Evolutionary conservation across 176 grass and related monocot species (phyloP), one percentile per base, ranked within the genome.

Genomic region (Urochloa ruziziensis): DNA sequence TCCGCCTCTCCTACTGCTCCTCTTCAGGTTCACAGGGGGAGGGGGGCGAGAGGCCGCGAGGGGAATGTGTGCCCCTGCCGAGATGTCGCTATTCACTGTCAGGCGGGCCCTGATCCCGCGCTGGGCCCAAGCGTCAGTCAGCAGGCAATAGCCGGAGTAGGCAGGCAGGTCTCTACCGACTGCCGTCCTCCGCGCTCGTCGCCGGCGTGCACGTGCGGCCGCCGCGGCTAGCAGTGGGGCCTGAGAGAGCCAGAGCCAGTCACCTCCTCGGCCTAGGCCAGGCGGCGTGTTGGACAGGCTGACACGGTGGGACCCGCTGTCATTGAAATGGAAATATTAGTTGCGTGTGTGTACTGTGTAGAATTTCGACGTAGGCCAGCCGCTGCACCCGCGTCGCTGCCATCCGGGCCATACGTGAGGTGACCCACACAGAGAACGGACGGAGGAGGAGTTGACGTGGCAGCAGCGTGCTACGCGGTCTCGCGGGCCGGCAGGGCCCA

Each of bases 131-230:
- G 0, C 70, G 53, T 78, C 73, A 77, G 43, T 77, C 3, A 3
- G 54, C 54, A 0, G 10, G 28, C n/a, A n/a, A n/a, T n/a, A 7
- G 0, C 0, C 9, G 23, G 7, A 24, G 10, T 8, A 18, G 2
- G 21, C 2, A 23, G 9, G 10, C n/a, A n/a, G n/a, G n/a, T n/a
- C n/a, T n/a, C n/a, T n/a, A n/a, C n/a, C n/a, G n/a, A n/a, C n/a
- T n/a, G n/a, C 17, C 37, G 3, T 4, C 10, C 5, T 10, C 28
- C 14, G 8, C 60, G 18, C 23, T 9, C 40, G 18, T 24, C 62
- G 37, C 70, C 78, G 78, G 29, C 33, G 53, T 33, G 64, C 80
- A 83, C 73, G 73, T 62, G 68, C 5, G 14, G 59, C 59, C 33
- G 6, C 60, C 33, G 67, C 24, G 13, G 58, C 77, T 47, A 11